Percentiles rank a stretch among this genome's conserved stretches.
These are phyloP conservation scores for Echeveria elegans DNA, from an alignment of 164 flowering plant species.

Conservation along the genomic window DNA sequence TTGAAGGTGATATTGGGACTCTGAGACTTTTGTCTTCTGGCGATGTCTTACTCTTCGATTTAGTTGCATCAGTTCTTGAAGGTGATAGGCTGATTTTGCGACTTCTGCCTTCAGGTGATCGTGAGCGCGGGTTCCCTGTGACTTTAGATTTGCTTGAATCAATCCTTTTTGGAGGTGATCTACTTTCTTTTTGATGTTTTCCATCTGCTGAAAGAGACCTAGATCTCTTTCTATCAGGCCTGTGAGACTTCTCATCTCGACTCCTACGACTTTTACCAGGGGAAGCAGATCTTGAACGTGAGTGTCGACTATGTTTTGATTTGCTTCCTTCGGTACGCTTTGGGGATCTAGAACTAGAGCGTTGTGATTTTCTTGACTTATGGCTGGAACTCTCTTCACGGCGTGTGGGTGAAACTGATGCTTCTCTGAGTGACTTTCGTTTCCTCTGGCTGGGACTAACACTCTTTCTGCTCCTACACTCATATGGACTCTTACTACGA, in stretches of 20 bases:
- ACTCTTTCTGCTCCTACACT: conserved; percentile 59
- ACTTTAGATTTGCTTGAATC: conserved; percentile 16
- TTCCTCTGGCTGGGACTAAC: conserved; percentile 57
- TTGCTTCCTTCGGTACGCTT: neutral
- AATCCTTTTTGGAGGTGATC: conserved; percentile 15
- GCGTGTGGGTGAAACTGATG: conserved; percentile 37
- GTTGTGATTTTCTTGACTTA: conserved; percentile 31
- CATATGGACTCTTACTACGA: conserved; percentile 47
- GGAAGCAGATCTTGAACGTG: conserved; percentile 18
- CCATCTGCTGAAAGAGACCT: conserved; percentile 20
- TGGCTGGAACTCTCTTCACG: conserved; percentile 35
- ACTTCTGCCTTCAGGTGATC: conserved; percentile 15
- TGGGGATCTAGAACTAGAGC: conserved; percentile 21
- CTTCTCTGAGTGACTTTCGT: conserved; percentile 43
- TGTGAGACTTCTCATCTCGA: conserved; percentile 22
- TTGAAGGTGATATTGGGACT: conserved; percentile 15
- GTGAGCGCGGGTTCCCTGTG: conserved; percentile 21
- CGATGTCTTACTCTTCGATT: neutral
- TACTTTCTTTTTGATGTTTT: conserved; percentile 16
- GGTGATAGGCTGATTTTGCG: conserved; percentile 1
- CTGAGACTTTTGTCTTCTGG: conserved; percentile 10
- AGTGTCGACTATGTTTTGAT: conserved; percentile 22
- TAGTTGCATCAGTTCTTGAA: conserved; percentile 11
- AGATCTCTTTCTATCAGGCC: conserved; percentile 12
- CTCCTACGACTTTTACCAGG: conserved; percentile 14